Percentiles rank a stretch among this genome's conserved stretches.
These are phyloP conservation scores for Coniella vitis DNA, from an alignment of 2,329 filamentous ascomycete genomes.

Conservation along the genomic window DNA sequence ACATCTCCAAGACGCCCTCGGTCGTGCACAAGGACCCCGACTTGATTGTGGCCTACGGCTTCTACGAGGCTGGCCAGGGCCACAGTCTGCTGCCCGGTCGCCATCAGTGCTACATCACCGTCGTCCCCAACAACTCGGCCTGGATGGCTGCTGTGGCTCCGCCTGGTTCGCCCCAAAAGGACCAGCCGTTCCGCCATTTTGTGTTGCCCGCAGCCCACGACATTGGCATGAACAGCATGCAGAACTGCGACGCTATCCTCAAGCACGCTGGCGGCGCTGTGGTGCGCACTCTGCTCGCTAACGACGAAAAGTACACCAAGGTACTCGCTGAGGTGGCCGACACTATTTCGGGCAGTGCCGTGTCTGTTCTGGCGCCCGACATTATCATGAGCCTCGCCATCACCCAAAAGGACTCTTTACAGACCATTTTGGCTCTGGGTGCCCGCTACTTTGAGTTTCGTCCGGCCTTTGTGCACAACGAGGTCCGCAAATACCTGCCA, in stretches of 20 bases:
- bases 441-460: conserved; percentile 47
- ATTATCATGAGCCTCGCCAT: conserved; percentile 43
- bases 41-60: conserved; percentile 37
- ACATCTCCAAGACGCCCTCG: conserved; percentile 26
- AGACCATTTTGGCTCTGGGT: conserved; percentile 37
- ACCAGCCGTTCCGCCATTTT: conserved; percentile 34
- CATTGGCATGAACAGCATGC: conserved; percentile 46
- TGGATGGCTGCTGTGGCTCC: conserved; percentile 40
- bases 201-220: conserved; percentile 42
- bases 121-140: conserved; percentile 32
- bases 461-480: conserved; percentile 38
- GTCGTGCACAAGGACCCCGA: conserved; percentile 26
- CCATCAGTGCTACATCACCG: conserved; percentile 39
- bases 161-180: conserved; percentile 29
- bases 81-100: conserved; percentile 33
- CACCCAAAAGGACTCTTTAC: conserved; percentile 42
- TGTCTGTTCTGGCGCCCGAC: conserved; percentile 27
- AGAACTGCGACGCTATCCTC: conserved; percentile 32
- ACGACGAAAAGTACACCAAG: conserved; percentile 18
- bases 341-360: conserved; percentile 21
- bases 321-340: conserved; percentile 22
- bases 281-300: conserved; percentile 20
- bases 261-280: conserved; percentile 28
- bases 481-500: conserved; percentile 32
- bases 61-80: conserved; percentile 42